A percentile compares a stretch with the other conserved stretches of the same genome.
phyloP scores from a whole-genome alignment of 371 early-diverging fungal species.

The Mortierella sp. region DNA sequence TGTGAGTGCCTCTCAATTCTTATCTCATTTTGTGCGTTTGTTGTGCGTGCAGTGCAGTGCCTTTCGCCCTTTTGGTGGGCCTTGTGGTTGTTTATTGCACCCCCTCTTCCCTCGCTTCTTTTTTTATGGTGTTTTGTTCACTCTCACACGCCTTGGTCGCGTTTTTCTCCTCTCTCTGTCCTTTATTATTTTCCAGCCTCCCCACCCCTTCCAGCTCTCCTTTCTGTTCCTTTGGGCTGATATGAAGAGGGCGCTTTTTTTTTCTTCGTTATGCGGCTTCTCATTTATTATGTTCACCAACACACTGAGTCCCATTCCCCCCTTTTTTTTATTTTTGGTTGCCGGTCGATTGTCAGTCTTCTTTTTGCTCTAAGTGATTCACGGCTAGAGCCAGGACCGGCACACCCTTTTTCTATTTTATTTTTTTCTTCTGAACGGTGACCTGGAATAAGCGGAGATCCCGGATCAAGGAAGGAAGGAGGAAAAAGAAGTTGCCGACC shows the following conservation, averaged over 20 bases:
- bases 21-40: background rate
- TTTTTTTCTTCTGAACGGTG: background rate
- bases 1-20: slow-evolving; percentile 35
- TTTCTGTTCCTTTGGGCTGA: background rate
- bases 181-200: background rate
- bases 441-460: slow-evolving; percentile 12
- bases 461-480: background rate
- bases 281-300: background rate
- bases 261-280: background rate
- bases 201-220: slow-evolving; percentile 3
- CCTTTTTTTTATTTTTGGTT: background rate
- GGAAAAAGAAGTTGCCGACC: background rate
- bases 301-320: background rate
- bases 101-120: background rate
- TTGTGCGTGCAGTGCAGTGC: background rate
- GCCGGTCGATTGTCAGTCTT: slow-evolving; percentile 11
- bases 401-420: background rate
- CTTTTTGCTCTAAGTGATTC: background rate
- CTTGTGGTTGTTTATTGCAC: slow-evolving; percentile 13
- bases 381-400: background rate
- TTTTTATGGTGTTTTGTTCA: background rate
- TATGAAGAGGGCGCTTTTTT: background rate
- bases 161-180: background rate
- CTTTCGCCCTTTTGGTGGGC: background rate
- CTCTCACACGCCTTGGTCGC: slow-evolving; percentile 12